Base-by-base conservation (phyloP, 1,284 basidiomycete species). In the Schizopora paradoxa region DNA sequence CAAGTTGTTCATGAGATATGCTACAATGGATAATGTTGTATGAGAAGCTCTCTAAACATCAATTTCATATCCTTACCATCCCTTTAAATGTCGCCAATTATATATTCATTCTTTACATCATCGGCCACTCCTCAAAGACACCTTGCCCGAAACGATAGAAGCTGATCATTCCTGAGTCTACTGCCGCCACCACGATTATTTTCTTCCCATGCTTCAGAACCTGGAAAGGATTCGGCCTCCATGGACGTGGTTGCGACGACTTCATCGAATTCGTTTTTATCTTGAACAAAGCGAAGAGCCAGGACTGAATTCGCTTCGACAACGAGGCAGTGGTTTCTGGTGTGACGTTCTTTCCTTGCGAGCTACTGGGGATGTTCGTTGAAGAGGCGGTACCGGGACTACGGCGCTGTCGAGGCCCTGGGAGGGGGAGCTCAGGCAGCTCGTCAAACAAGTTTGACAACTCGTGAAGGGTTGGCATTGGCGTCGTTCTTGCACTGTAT, bases 81-180 rank as follows among this genome's bases (percentile, higher is more conserved):
- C n/a, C n/a, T n/a, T n/a, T n/a, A n/a, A n/a, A n/a, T n/a, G n/a
- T n/a, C n/a, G n/a, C n/a, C n/a, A n/a, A n/a, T n/a, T n/a, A n/a
- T n/a, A n/a, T n/a, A n/a, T n/a, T n/a, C n/a, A n/a, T n/a, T n/a
- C n/a, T 18, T 56, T 46, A 66, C 8, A 66, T 60, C 75, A 89
- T 84, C 0, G 86, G 79, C 74, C 84, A 85, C 52, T 87, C 82
- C 41, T 77, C 81, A 63, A 99, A 98, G 8, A 78, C 83, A 0
- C 89, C 85, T 58, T 94, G 77, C 1, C 88, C 86, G 56, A 98
- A 94, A 34, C 90, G 70, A 61, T 93, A 84, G 70, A 97, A 91
- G 48, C 88, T 88, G 21, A 87, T 87, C 52, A 79, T 92, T 5
- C 94, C 91, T 5, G 82, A 77, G 64, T 97, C 94, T 3, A 95